Evolutionary conservation across 2,329 filamentous ascomycete genomes (phyloP), one percentile per base, ranked within the genome.

Genomic region (Dactylellina sp.): DNA sequence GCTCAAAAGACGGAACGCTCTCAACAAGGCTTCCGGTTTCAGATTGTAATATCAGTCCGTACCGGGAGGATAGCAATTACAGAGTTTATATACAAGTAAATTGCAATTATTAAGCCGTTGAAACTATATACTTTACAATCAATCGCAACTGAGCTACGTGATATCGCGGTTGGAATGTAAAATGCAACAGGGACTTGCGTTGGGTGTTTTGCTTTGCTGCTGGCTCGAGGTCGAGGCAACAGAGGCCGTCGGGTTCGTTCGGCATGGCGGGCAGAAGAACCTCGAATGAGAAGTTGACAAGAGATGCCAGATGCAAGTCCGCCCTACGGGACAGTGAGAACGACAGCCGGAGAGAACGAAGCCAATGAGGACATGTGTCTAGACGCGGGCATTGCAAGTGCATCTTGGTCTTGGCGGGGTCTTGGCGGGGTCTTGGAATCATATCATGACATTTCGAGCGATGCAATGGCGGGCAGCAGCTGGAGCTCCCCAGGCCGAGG

Each of bases 361-460:
- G n/a, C 7, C 4, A 24, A 18, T 47, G 61, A 65, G 61, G 61
- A 65, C 61, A 65, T 65, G 61, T 65, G 61, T 65, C 61, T 65
- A 18, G 16, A 25, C 35, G 62, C 62, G n/a, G 28, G 61, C 61
- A 49, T 39, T 25, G 24, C 32, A 37, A 14, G 22, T 44, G 24
- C 24, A 66, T 16, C 20, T 42, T 20, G 53, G 62, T 37, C 62
- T 66, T 66, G 62, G 62, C 62, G 47, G 18, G 18, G 7, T 0
- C 64, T 70, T 70, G 64, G 64, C 64, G 12, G 24, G 40, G n/a
- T n/a, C 64, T 70, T 70, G 64, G 64, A 60, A 70, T 70, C 64
- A 70, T 70, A n/a, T n/a, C n/a, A n/a, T n/a, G 64, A 70, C 64
- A 70, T 70, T 55, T 24, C 44, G n/a, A n/a, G n/a, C n/a, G n/a